phyloP scores from a whole-genome alignment of 2,329 filamentous ascomycete species.

The Colletotrichum echinochloae region DNA sequence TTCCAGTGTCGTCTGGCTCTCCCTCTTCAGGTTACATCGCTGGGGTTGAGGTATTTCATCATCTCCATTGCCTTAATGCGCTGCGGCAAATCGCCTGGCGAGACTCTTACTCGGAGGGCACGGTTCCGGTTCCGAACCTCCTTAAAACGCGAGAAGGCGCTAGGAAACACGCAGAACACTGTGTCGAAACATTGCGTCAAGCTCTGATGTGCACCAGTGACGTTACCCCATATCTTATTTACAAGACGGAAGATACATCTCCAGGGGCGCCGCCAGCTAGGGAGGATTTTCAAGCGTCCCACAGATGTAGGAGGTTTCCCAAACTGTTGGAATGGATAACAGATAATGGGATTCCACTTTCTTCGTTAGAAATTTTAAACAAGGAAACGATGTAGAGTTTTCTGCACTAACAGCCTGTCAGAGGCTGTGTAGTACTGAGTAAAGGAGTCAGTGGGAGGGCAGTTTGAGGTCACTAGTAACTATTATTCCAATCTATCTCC shows the following conservation, averaged over 20 bases:
- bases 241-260: neutral
- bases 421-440: no score
- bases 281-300: constrained; percentile 20
- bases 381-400: no score
- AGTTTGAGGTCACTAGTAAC: no score
- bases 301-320: constrained; percentile 13
- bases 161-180: constrained; percentile 13
- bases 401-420: no score
- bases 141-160: constrained; percentile 16
- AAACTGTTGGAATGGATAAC: constrained; percentile 14
- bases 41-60: constrained; percentile 21
- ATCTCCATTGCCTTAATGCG: constrained; percentile 16
- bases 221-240: constrained; percentile 21
- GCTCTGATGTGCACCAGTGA: constrained; percentile 22
- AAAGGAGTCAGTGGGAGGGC: no score
- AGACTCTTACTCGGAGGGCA: constrained; percentile 16
- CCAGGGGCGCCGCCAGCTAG: neutral
- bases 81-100: constrained; percentile 12
- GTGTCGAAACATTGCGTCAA: constrained; percentile 18
- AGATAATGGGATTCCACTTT: constrained; percentile 1
- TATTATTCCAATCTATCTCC: no score
- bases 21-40: no score
- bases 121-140: constrained; percentile 2
- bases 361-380: no score
- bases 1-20: no score